Percentiles rank a stretch among this genome's conserved stretches.
Evolutionary conservation across 306 rosid species (phyloP).

Genomic region (Lagenaria siceraria): DNA sequence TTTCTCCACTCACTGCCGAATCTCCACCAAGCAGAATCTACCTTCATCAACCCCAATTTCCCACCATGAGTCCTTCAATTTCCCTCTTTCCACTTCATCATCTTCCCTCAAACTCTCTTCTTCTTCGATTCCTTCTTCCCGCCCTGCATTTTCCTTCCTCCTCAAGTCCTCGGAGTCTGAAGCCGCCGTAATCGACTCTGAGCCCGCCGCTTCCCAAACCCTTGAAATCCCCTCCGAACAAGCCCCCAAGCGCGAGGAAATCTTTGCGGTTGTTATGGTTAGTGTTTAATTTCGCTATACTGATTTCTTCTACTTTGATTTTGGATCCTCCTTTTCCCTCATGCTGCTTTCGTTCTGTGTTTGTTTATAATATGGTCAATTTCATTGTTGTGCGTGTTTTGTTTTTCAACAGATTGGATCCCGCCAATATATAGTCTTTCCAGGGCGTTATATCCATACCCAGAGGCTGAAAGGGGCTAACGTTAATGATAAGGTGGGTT

Average conservation of each 20-base stretch:
- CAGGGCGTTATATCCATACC: constrained; percentile 64
- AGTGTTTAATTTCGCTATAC: neutral
- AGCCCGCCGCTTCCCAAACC: constrained; percentile 21
- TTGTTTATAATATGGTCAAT: neutral
- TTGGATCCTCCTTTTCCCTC: neutral
- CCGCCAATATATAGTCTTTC: constrained; percentile 86
- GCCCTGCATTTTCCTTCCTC: constrained; percentile 26
- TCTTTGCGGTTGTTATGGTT: constrained; percentile 91
- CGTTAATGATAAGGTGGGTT: constrained; percentile 66
- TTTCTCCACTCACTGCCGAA: constrained; percentile 36
- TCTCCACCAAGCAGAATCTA: constrained; percentile 27
- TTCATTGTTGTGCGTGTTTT: neutral
- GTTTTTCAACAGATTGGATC: constrained; percentile 32
- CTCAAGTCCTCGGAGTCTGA: constrained; percentile 31
- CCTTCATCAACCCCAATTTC: neutral
- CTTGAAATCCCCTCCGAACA: constrained; percentile 22
- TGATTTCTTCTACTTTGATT: neutral
- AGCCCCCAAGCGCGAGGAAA: constrained; percentile 47
- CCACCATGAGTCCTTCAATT: neutral
- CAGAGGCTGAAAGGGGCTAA: constrained; percentile 84
- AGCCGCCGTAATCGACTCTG: constrained; percentile 1
- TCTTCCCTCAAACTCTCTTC: constrained; percentile 30
- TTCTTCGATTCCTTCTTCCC: constrained; percentile 25
- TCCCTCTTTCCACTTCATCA: constrained; percentile 22
- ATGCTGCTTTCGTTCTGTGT: too few relatives aligned